Evolutionary conservation across 768 basidiomycete species (phyloP), one percentile per base, ranked within the genome.

Genomic region (Termitomyces sp.): DNA sequence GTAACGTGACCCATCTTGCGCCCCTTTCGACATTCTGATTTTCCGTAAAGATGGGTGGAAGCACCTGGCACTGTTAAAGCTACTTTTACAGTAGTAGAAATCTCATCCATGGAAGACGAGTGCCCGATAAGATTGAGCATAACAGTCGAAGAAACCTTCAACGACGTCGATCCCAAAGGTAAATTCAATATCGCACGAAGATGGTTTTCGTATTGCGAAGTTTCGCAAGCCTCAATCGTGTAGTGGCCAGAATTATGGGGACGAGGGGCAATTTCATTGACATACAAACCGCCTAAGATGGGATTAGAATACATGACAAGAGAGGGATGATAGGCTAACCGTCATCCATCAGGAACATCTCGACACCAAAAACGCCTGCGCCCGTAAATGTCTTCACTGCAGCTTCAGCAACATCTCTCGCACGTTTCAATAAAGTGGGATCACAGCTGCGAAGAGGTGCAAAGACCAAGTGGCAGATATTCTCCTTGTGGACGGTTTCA

Each of bases 161-260:
- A 83, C 0, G 83, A 76, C 0, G 94, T 94, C 4, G 90, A 91
- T 27, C 95, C 96, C 20, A 98, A 80, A 8, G 95, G 94, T 5
- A 98, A 81, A 37, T 81, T 82, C 14, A 98, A 85, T 70, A 99
- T 95, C 20, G 94, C 91, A 36, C 94, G 92, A 51, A 98, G 87
- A 71, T 98, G 97, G 64, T 98, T 97, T 71, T 94, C 93, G 73
- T 92, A 99, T 73, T 98, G 97, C 2, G 96, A 98, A 2, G 94
- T 92, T 63, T 92, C 80, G 71, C 94, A 98, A 0, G 96, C 94
- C 74, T 98, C 97, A 67, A 98, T 98, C 29, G 95, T 97, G 72
- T 98, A 96, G 70, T 99, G 97, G 0, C 96, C 97, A 9, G 95
- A 98, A 74, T 98, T 99, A 70, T 99, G 97, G 1, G 97, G 96